Percentiles rank a stretch among this genome's conserved stretches.
Evolutionary conservation across 148 eudicot species (phyloP).

Genomic region (Persicaria maculosa): DNA sequence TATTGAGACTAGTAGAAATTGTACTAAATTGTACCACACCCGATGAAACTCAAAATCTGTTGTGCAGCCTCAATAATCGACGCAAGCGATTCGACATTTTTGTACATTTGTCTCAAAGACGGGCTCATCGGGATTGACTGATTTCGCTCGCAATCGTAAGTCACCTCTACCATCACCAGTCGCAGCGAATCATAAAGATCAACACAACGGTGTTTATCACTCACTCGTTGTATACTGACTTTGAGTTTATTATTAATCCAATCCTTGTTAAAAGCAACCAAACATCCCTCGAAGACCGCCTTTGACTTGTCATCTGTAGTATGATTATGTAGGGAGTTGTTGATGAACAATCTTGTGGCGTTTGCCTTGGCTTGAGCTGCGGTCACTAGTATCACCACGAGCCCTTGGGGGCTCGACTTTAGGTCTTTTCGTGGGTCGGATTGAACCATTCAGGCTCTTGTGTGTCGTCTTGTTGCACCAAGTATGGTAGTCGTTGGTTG

Average conservation of each 20-base stretch:
- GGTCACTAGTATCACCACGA: not conserved
- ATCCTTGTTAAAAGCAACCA: not conserved
- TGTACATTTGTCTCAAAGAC: not conserved
- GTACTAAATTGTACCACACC: too few relatives aligned
- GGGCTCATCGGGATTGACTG: not conserved
- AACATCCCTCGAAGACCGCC: not conserved
- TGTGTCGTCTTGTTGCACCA: slow-evolving; percentile 1
- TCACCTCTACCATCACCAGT: not conserved
- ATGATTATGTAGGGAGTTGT: not conserved
- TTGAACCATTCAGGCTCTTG: not conserved
- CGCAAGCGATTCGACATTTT: not conserved
- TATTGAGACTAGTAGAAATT: too few relatives aligned
- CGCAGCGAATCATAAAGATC: not conserved
- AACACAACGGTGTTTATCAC: not conserved
- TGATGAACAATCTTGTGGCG: not conserved
- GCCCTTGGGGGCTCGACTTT: slow-evolving; percentile 4
- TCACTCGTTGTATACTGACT: not conserved
- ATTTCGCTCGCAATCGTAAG: not conserved
- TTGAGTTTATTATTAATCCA: not conserved
- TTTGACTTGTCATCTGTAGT: not conserved
- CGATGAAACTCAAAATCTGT: not conserved
- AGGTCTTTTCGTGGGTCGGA: slow-evolving; percentile 2
- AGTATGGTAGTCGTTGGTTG: not conserved
- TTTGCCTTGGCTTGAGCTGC: not conserved
- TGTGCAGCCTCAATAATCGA: not conserved